phyloP scores from a whole-genome alignment of 148 eudicot species.

The Cornus kousa region DNA sequence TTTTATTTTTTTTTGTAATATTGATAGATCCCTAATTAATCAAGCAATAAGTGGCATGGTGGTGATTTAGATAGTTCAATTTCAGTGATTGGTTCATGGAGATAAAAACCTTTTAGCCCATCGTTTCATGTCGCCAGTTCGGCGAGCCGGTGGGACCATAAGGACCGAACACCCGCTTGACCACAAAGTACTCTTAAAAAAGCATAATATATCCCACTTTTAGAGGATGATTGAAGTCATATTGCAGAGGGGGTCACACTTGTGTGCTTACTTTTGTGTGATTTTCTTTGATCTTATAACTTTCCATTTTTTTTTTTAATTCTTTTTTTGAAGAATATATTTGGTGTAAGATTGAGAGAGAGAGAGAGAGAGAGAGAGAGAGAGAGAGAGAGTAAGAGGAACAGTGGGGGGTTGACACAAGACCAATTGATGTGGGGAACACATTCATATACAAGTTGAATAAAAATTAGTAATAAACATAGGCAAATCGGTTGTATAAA shows the following conservation, averaged over 20 bases:
- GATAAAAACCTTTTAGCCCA: slow-evolving; percentile 42
- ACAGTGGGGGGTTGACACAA: background rate
- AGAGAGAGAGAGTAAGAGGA: slow-evolving; percentile 3
- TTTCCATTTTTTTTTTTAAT: no score
- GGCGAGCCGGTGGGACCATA: slow-evolving; percentile 26
- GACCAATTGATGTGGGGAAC: slow-evolving; percentile 44
- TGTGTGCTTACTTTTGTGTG: slow-evolving; percentile 3
- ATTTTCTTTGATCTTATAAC: slow-evolving; percentile 6
- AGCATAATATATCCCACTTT: background rate
- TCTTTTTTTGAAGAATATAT: slow-evolving; percentile 2
- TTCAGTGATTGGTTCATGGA: slow-evolving; percentile 29
- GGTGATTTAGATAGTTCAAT: slow-evolving; percentile 7
- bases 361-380: background rate
- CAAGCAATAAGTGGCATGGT: slow-evolving; percentile 4
- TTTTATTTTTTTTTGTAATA: no score
- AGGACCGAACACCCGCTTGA: slow-evolving; percentile 22
- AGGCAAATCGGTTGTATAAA: slow-evolving; percentile 18
- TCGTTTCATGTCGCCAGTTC: slow-evolving; percentile 35
- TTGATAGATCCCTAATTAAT: slow-evolving; percentile 20
- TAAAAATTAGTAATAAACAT: background rate
- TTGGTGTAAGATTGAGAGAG: slow-evolving; percentile 7
- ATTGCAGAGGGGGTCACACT: background rate
- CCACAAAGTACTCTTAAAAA: slow-evolving; percentile 19
- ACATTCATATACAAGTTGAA: slow-evolving; percentile 40
- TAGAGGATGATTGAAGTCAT: slow-evolving; percentile 24